phyloP scores from a whole-genome alignment of 1,284 basidiomycete genomes.

The Cystobasidium slooffiae region DNA sequence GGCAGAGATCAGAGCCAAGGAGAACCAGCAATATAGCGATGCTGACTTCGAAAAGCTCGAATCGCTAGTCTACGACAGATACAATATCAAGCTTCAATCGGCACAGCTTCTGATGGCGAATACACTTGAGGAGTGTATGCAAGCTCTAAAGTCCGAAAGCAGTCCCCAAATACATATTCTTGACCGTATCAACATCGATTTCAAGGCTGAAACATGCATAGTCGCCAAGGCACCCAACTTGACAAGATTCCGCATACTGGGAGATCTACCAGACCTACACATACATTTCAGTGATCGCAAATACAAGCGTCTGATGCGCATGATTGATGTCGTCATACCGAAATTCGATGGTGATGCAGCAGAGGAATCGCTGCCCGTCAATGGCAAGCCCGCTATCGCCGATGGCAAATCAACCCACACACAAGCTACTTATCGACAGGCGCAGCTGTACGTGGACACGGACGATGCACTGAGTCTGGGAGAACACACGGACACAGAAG shows the following conservation, averaged over 20 bases:
- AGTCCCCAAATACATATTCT: conserved; percentile 78
- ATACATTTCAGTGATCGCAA: conserved; percentile 88
- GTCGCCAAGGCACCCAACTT: conserved; percentile 83
- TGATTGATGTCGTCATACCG: conserved; percentile 90
- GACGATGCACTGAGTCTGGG: conserved; percentile 46
- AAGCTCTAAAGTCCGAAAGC: conserved; percentile 64
- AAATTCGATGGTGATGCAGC: conserved; percentile 64
- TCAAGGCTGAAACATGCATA: conserved; percentile 92
- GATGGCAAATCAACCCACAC: conserved; percentile 6
- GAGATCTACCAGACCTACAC: conserved; percentile 83
- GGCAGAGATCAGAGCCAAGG: conserved; percentile 80
- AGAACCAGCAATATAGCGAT: conserved; percentile 82
- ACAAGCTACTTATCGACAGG: conserved; percentile 12
- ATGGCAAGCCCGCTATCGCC: conserved; percentile 1
- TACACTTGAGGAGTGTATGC: conserved; percentile 78
- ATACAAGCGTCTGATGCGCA: conserved; percentile 90
- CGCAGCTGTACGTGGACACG: conserved; percentile 36
- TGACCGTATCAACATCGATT: conserved; percentile 89
- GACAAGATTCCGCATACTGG: conserved; percentile 88
- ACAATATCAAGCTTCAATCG: conserved; percentile 80
- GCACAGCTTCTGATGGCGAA: conserved; percentile 92
- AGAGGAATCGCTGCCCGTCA: not conserved
- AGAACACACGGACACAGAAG: conserved; percentile 73
- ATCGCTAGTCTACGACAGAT: conserved; percentile 94
- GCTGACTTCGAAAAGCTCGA: conserved; percentile 88